Conservation (phyloP, 1,284 basidiomycete genomes). For the Boletus smithii region DNA sequence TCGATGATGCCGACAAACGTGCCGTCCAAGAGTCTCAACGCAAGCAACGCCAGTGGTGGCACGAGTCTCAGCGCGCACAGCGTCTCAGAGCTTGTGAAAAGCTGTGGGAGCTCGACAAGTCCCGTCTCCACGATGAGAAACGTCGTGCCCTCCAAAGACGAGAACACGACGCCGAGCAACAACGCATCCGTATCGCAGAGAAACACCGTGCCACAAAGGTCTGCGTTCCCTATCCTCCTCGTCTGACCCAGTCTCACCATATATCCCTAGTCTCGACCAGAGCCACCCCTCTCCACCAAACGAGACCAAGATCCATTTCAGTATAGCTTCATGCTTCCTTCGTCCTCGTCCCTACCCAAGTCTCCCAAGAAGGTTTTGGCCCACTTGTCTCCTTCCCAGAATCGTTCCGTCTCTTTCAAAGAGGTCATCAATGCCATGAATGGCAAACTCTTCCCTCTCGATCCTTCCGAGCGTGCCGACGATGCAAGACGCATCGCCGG, state of each 20-base stretch:
- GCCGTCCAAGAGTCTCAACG: constrained; percentile 40
- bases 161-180: constrained; percentile 37
- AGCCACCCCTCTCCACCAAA: constrained; percentile 5
- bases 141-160: constrained; percentile 35
- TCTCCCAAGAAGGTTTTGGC: constrained; percentile 8
- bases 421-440: constrained; percentile 58
- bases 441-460: constrained; percentile 54
- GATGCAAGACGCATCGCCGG: constrained; percentile 28
- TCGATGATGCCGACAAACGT: constrained; percentile 47
- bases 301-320: constrained; percentile 28
- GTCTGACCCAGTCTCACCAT: constrained; percentile 6
- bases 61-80: constrained; percentile 39
- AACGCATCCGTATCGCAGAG: constrained; percentile 33
- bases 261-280: constrained; percentile 17
- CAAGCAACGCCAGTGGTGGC: constrained; percentile 35
- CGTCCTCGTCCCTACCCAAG: constrained; percentile 11
- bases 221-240: constrained; percentile 11
- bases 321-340: constrained; percentile 29
- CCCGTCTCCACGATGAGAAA: constrained; percentile 42
- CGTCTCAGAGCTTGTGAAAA: constrained; percentile 46
- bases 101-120: constrained; percentile 51
- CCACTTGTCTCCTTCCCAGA: constrained; percentile 4
- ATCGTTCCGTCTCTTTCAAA: constrained; percentile 45
- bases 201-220: constrained; percentile 23
- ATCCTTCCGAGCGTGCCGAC: constrained; percentile 38